A percentile compares a stretch with the other conserved stretches of the same genome.
phyloP scores from a whole-genome alignment of 331 rosid genomes.

The Quercus tomentella region DNA sequence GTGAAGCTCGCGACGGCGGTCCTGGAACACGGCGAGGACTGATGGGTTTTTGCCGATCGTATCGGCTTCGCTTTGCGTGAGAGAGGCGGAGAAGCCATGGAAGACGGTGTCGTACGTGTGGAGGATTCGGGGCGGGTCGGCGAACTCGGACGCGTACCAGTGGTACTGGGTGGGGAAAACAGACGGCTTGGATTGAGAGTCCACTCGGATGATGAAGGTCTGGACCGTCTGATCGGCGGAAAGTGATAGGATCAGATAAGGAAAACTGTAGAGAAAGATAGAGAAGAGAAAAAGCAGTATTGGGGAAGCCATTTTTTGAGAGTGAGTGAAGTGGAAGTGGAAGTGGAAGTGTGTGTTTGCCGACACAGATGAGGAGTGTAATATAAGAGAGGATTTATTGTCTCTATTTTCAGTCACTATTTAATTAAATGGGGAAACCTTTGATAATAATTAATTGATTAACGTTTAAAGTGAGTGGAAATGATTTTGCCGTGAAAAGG shows the following conservation, averaged over 20 bases:
- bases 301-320: background rate
- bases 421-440: background rate
- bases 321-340: conserved; percentile 3
- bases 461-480: background rate
- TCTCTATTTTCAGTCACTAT: background rate
- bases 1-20: conserved; percentile 74
- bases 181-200: conserved; percentile 62
- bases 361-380: conserved; percentile 7
- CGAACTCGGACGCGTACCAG: conserved; percentile 83
- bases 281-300: conserved; percentile 14
- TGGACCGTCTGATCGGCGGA: conserved; percentile 21
- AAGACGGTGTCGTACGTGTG: conserved; percentile 75
- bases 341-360: conserved; percentile 15
- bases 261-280: conserved; percentile 7
- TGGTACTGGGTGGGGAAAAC: conserved; percentile 71
- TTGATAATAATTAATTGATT: too few species aligned
- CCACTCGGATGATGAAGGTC: conserved; percentile 69
- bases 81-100: conserved; percentile 85
- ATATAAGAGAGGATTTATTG: conserved; percentile 15
- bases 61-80: conserved; percentile 37
- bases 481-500: conserved; percentile 4
- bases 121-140: conserved; percentile 55
- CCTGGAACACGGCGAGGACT: conserved; percentile 69
- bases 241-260: conserved; percentile 1
- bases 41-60: conserved; percentile 52